These are phyloP conservation scores for Hyaloscypha bicolor DNA, from an alignment of 495 filamentous ascomycete genomes.

Conservation along the genomic window DNA sequence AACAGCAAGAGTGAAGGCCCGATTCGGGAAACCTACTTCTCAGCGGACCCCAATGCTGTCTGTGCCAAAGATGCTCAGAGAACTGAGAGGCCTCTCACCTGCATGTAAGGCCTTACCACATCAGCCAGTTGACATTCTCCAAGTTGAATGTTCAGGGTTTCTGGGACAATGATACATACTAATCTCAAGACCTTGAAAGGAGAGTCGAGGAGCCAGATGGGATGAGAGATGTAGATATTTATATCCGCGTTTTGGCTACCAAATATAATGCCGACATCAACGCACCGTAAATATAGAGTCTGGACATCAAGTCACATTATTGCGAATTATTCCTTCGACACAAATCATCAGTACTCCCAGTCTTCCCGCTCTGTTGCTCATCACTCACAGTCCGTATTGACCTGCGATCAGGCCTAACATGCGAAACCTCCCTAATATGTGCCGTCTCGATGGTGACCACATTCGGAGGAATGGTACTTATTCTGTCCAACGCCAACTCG, in stretches of 20 bases:
- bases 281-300: background rate
- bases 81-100: no score
- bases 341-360: background rate
- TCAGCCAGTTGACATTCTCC: no score
- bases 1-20: no score
- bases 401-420: background rate
- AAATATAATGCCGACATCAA: background rate
- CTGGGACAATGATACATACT: no score
- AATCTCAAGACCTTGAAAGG: no score
- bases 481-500: conserved; percentile 1
- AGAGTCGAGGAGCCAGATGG: background rate
- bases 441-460: conserved; percentile 5
- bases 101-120: no score
- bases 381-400: background rate
- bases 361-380: background rate
- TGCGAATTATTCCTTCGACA: background rate
- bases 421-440: background rate
- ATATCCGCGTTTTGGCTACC: background rate
- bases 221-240: background rate
- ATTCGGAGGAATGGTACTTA: conserved; percentile 7
- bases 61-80: no score
- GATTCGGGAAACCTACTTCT: no score
- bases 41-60: no score
- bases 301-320: background rate
- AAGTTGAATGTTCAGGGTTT: no score